Evolutionary conservation across 768 basidiomycete genomes (phyloP).

Genomic region (Phylloporus sp.): DNA sequence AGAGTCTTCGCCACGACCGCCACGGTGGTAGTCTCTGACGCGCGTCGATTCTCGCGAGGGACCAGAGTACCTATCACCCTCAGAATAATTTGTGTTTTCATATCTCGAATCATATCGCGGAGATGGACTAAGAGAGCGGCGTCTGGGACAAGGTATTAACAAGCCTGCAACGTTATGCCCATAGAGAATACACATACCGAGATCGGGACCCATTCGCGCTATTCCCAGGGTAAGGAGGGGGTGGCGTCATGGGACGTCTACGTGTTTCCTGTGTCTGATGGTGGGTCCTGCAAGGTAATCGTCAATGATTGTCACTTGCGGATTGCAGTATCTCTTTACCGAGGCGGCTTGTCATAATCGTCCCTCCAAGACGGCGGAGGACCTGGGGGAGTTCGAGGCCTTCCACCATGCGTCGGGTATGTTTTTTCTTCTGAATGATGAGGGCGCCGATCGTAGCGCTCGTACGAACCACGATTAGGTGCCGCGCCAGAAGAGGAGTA

Average conservation of each 20-base stretch:
- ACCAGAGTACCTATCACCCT: constrained; percentile 49
- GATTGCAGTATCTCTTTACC: constrained; percentile 37
- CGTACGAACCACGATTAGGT: constrained; percentile 48
- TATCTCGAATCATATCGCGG: constrained; percentile 51
- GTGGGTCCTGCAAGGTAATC: constrained; percentile 7
- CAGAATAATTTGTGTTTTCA: constrained; percentile 36
- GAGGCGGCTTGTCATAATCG: constrained; percentile 57
- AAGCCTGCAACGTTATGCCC: neutral
- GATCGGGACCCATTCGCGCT: constrained; percentile 39
- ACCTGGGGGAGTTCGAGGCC: constrained; percentile 51
- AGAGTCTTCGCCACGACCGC: constrained; percentile 28
- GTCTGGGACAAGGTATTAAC: constrained; percentile 34
- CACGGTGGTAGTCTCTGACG: constrained; percentile 39
- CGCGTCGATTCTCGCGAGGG: constrained; percentile 29
- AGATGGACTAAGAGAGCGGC: constrained; percentile 68
- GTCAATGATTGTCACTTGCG: neutral
- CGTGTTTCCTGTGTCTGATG: constrained; percentile 33
- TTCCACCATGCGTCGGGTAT: constrained; percentile 44
- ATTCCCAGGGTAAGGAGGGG: constrained; percentile 47
- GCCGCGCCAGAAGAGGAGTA: constrained; percentile 41
- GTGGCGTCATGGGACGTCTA: constrained; percentile 48
- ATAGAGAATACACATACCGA: constrained; percentile 29
- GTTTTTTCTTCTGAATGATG: constrained; percentile 40
- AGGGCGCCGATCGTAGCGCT: constrained; percentile 54
- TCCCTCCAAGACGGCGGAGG: constrained; percentile 53